Evolutionary conservation across 2,329 filamentous ascomycete genomes (phyloP).

Genomic region (Pseudogymnoascus sp.): DNA sequence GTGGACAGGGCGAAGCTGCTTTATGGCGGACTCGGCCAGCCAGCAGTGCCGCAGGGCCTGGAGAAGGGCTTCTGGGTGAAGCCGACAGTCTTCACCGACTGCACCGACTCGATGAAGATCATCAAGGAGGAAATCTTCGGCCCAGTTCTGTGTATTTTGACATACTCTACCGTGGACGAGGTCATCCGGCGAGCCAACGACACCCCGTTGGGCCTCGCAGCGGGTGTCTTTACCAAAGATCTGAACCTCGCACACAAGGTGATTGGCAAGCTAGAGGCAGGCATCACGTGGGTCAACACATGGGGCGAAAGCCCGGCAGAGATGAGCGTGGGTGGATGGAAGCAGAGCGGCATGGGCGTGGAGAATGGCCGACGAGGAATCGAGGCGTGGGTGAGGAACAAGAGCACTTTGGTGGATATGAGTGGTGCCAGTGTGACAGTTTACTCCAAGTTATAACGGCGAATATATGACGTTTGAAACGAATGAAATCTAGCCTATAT

Average conservation of each 20-base stretch:
- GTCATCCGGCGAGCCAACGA: slow-evolving; percentile 66
- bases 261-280: slow-evolving; percentile 64
- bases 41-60: slow-evolving; percentile 33
- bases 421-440: slow-evolving; percentile 58
- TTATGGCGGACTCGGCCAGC: slow-evolving; percentile 59
- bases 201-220: slow-evolving; percentile 71
- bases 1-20: slow-evolving; percentile 67
- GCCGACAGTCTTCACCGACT: slow-evolving; percentile 81
- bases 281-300: slow-evolving; percentile 87
- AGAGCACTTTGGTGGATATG: slow-evolving; percentile 83
- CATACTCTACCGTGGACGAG: slow-evolving; percentile 64
- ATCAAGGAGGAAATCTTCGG: slow-evolving; percentile 81
- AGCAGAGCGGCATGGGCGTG: slow-evolving; percentile 78
- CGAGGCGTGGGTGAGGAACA: slow-evolving; percentile 76
- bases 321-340: slow-evolving; percentile 91
- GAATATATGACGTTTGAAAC: background rate
- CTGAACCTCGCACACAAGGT: slow-evolving; percentile 67
- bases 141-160: slow-evolving; percentile 74
- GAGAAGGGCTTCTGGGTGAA: slow-evolving; percentile 71
- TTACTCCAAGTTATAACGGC: slow-evolving; percentile 52
- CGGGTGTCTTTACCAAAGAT: slow-evolving; percentile 74
- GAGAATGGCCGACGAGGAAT: slow-evolving; percentile 78
- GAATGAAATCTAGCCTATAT: background rate
- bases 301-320: slow-evolving; percentile 90
- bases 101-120: slow-evolving; percentile 74